phyloP scores from a whole-genome alignment of 1,284 basidiomycete genomes.

The Tausonia pullulans region DNA sequence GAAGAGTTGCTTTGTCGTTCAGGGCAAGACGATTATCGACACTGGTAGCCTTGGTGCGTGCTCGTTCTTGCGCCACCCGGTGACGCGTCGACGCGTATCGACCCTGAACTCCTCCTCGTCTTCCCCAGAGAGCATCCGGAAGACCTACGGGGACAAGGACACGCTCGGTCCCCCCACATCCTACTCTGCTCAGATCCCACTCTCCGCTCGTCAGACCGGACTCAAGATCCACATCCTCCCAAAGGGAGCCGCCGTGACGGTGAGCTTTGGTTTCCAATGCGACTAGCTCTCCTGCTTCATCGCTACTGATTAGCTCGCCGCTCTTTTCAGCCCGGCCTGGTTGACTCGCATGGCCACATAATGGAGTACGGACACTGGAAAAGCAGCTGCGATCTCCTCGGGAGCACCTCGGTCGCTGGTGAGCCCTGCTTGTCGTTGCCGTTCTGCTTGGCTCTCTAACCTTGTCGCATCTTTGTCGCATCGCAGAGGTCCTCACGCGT shows the following conservation, averaged over 20 bases:
- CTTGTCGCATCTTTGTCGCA: neutral
- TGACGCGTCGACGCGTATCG: conserved; percentile 19
- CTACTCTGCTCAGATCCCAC: conserved; percentile 18
- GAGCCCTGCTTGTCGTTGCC: neutral
- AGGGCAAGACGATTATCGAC: conserved; percentile 45
- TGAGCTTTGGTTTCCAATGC: conserved; percentile 35
- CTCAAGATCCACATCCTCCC: conserved; percentile 40
- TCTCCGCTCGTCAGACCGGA: conserved; percentile 23
- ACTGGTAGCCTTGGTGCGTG: conserved; percentile 46
- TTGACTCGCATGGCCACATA: conserved; percentile 15
- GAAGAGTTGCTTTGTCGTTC: conserved; percentile 55
- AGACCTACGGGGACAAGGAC: conserved; percentile 30
- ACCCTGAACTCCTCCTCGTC: conserved; percentile 15
- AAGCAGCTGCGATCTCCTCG: neutral
- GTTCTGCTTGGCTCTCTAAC: too few relatives aligned
- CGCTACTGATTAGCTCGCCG: neutral
- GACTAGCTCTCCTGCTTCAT: neutral
- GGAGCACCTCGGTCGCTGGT: neutral
- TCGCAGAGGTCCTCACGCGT: conserved; percentile 4
- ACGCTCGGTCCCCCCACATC: conserved; percentile 22
- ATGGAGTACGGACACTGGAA: conserved; percentile 11
- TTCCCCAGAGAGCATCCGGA: conserved; percentile 27
- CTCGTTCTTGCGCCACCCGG: neutral
- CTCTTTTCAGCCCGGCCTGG: conserved; percentile 23
- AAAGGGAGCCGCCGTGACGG: conserved; percentile 44